Percentiles rank a stretch among this genome's conserved stretches.
phyloP scores from a whole-genome alignment of 495 filamentous ascomycete species.

The Oidiodendron maius region DNA sequence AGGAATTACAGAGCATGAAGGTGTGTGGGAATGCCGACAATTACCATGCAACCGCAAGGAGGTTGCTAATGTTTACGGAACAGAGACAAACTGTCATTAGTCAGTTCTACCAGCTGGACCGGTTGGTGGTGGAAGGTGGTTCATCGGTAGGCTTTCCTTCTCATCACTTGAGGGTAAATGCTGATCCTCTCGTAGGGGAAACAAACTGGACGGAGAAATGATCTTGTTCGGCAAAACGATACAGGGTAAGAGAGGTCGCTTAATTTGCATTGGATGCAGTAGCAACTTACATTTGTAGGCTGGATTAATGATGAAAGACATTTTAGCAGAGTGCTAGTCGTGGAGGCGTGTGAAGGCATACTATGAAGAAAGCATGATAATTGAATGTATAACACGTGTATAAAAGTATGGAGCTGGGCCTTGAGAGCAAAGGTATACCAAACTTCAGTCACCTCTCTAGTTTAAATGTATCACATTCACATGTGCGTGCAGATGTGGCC shows the following conservation, averaged over 20 bases:
- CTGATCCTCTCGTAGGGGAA: slow-evolving; percentile 52
- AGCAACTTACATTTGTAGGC: slow-evolving; percentile 29
- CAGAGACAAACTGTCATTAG: slow-evolving; percentile 94
- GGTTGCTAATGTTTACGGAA: background rate
- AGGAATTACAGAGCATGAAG: slow-evolving; percentile 87
- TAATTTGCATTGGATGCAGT: background rate
- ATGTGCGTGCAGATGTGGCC: too few species aligned
- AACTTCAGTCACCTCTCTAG: too few species aligned
- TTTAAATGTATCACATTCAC: too few species aligned
- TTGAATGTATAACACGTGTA: background rate
- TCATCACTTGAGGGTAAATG: background rate
- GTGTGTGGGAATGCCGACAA: slow-evolving; percentile 41
- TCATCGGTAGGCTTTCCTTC: slow-evolving; percentile 29
- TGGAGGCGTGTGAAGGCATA: background rate
- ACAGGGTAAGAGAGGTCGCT: slow-evolving; percentile 53
- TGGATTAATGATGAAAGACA: slow-evolving; percentile 32
- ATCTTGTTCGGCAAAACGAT: slow-evolving; percentile 74
- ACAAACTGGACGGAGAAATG: slow-evolving; percentile 62
- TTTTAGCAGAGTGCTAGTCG: background rate
- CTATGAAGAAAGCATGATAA: background rate
- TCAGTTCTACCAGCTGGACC: slow-evolving; percentile 89
- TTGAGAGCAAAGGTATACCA: too few species aligned
- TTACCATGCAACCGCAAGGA: background rate
- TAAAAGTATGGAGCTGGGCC: background rate
- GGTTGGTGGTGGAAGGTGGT: slow-evolving; percentile 88